A percentile compares a stretch with the other conserved stretches of the same genome.
Conservation (phyloP, 352 stramenopile genomes). For the Pythium periplocum region DNA sequence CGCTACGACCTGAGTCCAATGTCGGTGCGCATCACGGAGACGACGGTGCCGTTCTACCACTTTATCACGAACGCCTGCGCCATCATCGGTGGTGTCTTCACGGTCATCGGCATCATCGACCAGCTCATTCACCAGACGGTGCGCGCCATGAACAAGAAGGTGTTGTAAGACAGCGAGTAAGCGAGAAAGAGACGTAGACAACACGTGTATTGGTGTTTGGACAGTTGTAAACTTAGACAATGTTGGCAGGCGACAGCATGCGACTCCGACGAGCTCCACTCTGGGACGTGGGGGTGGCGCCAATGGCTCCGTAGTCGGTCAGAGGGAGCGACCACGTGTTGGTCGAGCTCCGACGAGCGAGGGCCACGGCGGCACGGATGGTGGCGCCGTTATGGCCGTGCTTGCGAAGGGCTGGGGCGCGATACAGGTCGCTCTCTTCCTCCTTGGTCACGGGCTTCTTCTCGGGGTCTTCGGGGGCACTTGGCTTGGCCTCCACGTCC, state of each 20-base stretch:
- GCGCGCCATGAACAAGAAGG: slow-evolving; percentile 86
- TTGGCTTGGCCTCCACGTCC: too few species aligned
- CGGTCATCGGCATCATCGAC: slow-evolving; percentile 79
- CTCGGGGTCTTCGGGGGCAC: too few species aligned
- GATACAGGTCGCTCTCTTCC: slow-evolving; percentile 68
- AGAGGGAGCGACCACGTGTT: not conserved
- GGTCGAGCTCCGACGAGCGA: slow-evolving; percentile 11
- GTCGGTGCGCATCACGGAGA: slow-evolving; percentile 94
- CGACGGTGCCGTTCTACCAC: slow-evolving; percentile 79
- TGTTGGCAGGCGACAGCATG: not conserved
- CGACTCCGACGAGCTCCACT: too few species aligned
- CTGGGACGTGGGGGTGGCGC: slow-evolving; percentile 4
- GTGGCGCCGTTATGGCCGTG: slow-evolving; percentile 18
- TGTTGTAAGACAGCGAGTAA: slow-evolving; percentile 48
- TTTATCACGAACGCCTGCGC: slow-evolving; percentile 82
- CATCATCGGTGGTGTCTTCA: slow-evolving; percentile 81
- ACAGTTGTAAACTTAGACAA: slow-evolving; percentile 2
- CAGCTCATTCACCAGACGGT: slow-evolving; percentile 83
- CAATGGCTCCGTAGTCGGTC: slow-evolving; percentile 7
- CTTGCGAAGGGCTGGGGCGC: slow-evolving; percentile 57
- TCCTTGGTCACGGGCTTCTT: not conserved
- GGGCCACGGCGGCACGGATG: slow-evolving; percentile 13
- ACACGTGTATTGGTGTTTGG: not conserved
- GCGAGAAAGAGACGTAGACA: slow-evolving; percentile 1
- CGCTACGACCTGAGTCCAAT: slow-evolving; percentile 88